Base-by-base conservation (phyloP, 345 rosid genomes). In the Clarkia xantiana region DNA sequence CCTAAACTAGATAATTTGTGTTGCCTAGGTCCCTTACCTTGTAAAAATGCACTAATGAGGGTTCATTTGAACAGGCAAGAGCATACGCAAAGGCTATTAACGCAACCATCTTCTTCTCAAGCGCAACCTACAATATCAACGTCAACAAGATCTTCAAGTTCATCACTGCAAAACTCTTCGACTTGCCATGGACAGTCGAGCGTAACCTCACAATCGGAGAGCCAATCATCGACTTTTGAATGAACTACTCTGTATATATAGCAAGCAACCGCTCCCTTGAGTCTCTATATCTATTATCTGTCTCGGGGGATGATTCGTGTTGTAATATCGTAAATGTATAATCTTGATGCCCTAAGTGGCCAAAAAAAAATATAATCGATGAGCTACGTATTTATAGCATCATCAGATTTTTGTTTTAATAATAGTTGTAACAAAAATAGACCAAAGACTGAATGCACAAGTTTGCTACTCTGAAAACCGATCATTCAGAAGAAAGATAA, bases 111-210 rank as follows among this genome's bases (percentile, higher is more conserved):
- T 90, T 90, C 78, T 90, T 90, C 62, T 90, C 95, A 22, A 90
- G 97, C 43, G 84, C 95, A 8, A 68, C 79, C 38, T 86, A 90
- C 65, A 90, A 86, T 71, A 90, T 90, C 47, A 90, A 90, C 56
- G 97, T 90, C 14, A 90, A 76, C 60, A 90, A 90, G 80, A 74
- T 90, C 62, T 86, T 90, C 71, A 86, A 90, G 69, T 90, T 86
- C 79, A 78, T 90, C 58, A 82, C 95, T 1, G 97, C 97, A 1
- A 86, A 83, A 72, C 75, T 90, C 44, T 86, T 90, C 18, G 97
- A 90, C 56, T 56, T 83, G 51, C 94, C 95, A 22, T 90, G 94
- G 94, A 69, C 76, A 0, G 74, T 84, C 58, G 95, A 82, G 74
- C 78, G 91, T 0, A 90, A 90, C 61, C 78, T 90, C 18, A 90